phyloP scores from a whole-genome alignment of 768 basidiomycete genomes.

The Pulveroboletus sp. region DNA sequence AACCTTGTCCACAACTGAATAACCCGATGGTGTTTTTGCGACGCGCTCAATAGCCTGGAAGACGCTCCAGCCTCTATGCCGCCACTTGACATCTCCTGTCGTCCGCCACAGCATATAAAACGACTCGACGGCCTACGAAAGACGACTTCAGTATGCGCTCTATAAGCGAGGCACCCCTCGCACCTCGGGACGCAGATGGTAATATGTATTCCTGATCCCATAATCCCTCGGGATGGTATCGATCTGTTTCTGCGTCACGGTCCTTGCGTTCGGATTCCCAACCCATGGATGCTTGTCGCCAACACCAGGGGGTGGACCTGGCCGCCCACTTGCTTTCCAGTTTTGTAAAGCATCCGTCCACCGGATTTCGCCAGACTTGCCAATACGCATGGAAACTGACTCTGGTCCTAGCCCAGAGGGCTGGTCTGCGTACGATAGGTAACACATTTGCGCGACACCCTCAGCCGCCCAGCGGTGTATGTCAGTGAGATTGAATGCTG shows the following conservation, averaged over 20 bases:
- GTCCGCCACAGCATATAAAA: conserved; percentile 67
- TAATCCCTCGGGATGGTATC: conserved; percentile 50
- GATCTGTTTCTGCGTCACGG: conserved; percentile 16
- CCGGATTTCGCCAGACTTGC: conserved; percentile 18
- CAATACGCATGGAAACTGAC: conserved; percentile 36
- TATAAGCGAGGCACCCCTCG: conserved; percentile 11
- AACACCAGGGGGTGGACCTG: conserved; percentile 52
- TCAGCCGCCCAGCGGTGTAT: conserved; percentile 73
- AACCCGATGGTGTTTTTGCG: conserved; percentile 57
- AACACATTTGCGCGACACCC: conserved; percentile 70
- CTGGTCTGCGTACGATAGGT: conserved; percentile 66
- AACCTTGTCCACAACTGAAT: conserved; percentile 53
- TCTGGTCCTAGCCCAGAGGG: conserved; percentile 68
- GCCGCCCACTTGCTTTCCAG: conserved; percentile 46
- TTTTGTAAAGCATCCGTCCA: conserved; percentile 36
- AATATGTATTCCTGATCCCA: conserved; percentile 38
- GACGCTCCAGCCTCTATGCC: conserved; percentile 65
- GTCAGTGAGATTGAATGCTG: conserved; percentile 51
- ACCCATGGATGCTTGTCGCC: conserved; percentile 34
- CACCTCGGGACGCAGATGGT: conserved; percentile 71
- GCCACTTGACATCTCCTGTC: conserved; percentile 66
- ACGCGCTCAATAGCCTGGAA: conserved; percentile 63
- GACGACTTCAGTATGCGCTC: neutral
- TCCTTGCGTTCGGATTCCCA: conserved; percentile 20
- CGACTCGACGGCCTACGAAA: conserved; percentile 62